These are phyloP conservation scores for Meyerozyma smithsonii DNA, from an alignment of 1,139 yeast species.

Conservation along the genomic window DNA sequence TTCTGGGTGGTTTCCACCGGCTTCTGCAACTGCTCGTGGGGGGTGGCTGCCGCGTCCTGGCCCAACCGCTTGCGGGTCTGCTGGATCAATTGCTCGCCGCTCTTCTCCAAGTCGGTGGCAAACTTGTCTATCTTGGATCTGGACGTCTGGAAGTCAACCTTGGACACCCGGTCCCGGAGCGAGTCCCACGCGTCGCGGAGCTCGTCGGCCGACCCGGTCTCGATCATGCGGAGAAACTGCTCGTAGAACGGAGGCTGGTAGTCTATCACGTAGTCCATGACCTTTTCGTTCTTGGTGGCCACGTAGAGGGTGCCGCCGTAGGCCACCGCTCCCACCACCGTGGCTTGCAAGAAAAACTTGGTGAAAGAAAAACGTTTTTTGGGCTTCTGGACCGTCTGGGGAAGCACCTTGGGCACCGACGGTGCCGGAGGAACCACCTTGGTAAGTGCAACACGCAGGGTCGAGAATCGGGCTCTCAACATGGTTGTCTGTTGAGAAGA, in stretches of 20 bases:
- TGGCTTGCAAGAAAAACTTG: constrained; percentile 29
- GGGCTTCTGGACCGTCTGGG: constrained; percentile 6
- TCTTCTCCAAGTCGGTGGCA: constrained; percentile 29
- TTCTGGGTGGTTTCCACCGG: constrained; percentile 36
- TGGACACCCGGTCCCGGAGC: constrained; percentile 18
- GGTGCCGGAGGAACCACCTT: constrained; percentile 1
- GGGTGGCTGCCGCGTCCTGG: constrained; percentile 23
- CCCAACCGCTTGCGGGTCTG: constrained; percentile 33
- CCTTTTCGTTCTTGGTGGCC: constrained; percentile 43
- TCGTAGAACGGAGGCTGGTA: constrained; percentile 43
- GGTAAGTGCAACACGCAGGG: neutral
- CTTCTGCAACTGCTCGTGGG: constrained; percentile 44
- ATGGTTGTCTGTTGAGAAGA: neutral
- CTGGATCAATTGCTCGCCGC: constrained; percentile 33
- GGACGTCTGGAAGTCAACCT: constrained; percentile 24
- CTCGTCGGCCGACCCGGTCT: constrained; percentile 35
- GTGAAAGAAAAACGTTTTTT: constrained; percentile 31
- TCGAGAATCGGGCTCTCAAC: constrained; percentile 1
- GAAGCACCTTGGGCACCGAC: neutral
- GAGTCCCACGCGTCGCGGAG: constrained; percentile 18
- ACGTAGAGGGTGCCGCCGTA: constrained; percentile 39
- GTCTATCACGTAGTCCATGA: constrained; percentile 44
- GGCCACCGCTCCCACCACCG: constrained; percentile 24
- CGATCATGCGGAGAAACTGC: constrained; percentile 36
- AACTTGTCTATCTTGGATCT: constrained; percentile 30